These are phyloP conservation scores for Crithidia brevicula DNA, from an alignment of 208 protist genomes.

Conservation along the genomic window DNA sequence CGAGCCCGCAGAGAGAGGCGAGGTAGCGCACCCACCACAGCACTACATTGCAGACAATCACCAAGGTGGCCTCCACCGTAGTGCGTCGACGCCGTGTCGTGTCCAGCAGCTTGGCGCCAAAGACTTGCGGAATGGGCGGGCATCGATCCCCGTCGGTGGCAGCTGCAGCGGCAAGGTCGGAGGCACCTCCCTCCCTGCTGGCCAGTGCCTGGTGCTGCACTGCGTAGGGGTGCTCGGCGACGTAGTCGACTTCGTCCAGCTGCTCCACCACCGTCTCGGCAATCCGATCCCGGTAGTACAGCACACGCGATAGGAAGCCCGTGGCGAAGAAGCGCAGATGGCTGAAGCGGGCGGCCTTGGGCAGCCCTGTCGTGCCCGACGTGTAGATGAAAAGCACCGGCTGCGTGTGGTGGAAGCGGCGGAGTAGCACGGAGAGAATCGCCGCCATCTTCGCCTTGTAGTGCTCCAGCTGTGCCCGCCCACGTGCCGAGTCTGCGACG, in stretches of 20 bases:
- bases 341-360: slow-evolving; percentile 79
- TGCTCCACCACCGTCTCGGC: slow-evolving; percentile 39
- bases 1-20: slow-evolving; percentile 7
- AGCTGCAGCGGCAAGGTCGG: slow-evolving; percentile 2
- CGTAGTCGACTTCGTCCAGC: slow-evolving; percentile 16
- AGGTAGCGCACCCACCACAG: slow-evolving; percentile 31
- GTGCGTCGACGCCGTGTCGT: slow-evolving; percentile 13
- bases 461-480: slow-evolving; percentile 24
- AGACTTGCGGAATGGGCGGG: slow-evolving; percentile 17
- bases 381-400: slow-evolving; percentile 84
- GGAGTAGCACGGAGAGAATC: slow-evolving; percentile 32
- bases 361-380: slow-evolving; percentile 88
- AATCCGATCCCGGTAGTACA: slow-evolving; percentile 37
- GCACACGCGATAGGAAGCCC: slow-evolving; percentile 47
- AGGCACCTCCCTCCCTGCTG: too few species aligned
- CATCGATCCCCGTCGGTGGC: background rate
- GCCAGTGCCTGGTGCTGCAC: background rate
- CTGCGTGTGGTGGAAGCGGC: slow-evolving; percentile 48
- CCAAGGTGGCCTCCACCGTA: slow-evolving; percentile 13
- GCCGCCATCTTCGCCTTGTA: slow-evolving; percentile 27
- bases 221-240: slow-evolving; percentile 11
- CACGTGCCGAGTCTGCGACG: slow-evolving; percentile 8
- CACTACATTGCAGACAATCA: slow-evolving; percentile 20
- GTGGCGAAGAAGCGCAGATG: slow-evolving; percentile 76
- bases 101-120: slow-evolving; percentile 20